Base-by-base conservation (phyloP, 2,329 filamentous ascomycete genomes). In the Huntiella bhutanensis region DNA sequence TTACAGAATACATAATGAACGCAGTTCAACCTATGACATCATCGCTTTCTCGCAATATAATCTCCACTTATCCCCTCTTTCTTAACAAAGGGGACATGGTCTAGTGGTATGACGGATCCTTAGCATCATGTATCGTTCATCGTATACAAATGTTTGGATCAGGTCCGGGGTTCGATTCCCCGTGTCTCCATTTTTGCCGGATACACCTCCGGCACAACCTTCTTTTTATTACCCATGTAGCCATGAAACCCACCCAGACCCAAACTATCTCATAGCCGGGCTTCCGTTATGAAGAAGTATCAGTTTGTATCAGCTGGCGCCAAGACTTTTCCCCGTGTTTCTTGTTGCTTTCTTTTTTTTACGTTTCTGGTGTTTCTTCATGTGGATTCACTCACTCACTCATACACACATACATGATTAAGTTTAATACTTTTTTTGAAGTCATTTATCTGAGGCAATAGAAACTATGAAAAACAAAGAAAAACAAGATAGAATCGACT, bases 141-240 rank as follows among this genome's bases (percentile, higher is more conserved):
- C 37, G 44, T 41, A 28, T 15, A 3, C 6, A 8, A 28, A 28
- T 28, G 22, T 8, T 22, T 47, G 46, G 46, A 47, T 47, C 46
- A 47, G 46, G 46, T 47, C 46, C 46, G 46, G 46, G 46, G 46
- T 47, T 47, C 46, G 46, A 47, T 49, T 49, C 42, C 42, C 47
- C 34, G 34, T 45, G 41, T 48, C 35, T 43, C 40, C 40, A 37
- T 12, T 34, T 37, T 36, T 19, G 10, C 4, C 7, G 3, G 3
- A 4, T 17, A 11, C 19, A 41, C 12, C 15, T 15, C 39, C 12
- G n/a, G 16, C 39, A 7, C 16, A 16, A 19, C 16, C 39, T 10
- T 17, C 17, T 17, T 12, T 16, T 10, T 11, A 4, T 22, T 11
- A 11, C 36, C 17, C 22, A 41, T 41, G 17, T 41, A 17, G 10